Conservation (phyloP, 2,329 filamentous ascomycete genomes). For the Penicillium digitatum region DNA sequence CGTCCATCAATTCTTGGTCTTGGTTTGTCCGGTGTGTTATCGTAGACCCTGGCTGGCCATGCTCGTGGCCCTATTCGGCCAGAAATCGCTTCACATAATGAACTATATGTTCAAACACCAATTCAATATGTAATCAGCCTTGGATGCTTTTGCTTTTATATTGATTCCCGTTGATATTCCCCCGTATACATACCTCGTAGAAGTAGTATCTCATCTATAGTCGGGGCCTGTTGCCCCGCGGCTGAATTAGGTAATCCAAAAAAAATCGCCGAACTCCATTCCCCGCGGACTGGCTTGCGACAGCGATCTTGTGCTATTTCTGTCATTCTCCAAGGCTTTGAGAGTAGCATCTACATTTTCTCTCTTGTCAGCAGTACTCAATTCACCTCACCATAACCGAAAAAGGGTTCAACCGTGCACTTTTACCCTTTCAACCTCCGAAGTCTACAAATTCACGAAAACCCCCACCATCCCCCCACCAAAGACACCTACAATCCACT, state of each 20-base stretch:
- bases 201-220: not conserved
- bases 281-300: not conserved
- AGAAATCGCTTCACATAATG: not conserved
- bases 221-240: conserved; percentile 2
- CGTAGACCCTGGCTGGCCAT: not conserved
- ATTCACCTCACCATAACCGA: conserved; percentile 2
- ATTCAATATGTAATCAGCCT: not conserved
- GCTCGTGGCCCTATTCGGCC: not conserved
- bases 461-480: conserved; percentile 1
- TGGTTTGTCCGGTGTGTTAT: not conserved
- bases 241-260: conserved; percentile 4
- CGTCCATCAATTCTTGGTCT: not conserved
- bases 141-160: not conserved
- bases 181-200: not conserved
- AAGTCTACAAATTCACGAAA: conserved; percentile 2
- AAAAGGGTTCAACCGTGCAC: not conserved
- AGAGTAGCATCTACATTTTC: not conserved
- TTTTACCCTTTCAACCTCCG: not conserved
- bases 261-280: not conserved
- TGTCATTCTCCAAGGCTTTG: not conserved
- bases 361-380: not conserved
- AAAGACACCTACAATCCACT: not conserved
- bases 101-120: not conserved
- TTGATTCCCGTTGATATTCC: not conserved
- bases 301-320: not conserved